phyloP scores from a whole-genome alignment of 2,329 filamentous ascomycete species.

The Pseudofabraea citricarpa region DNA sequence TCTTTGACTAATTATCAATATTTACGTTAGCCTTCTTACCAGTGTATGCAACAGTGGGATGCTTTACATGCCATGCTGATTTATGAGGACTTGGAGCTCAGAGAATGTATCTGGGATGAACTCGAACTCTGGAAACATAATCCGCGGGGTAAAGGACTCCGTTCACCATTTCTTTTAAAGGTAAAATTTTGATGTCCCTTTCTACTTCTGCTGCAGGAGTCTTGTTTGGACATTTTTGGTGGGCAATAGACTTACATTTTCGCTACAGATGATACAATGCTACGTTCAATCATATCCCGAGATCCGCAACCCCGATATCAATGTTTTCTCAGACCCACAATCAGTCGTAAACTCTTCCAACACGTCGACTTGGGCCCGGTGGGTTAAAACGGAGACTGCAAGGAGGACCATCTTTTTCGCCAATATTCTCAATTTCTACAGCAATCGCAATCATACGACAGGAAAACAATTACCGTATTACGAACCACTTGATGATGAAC shows the following conservation, averaged over 20 bases:
- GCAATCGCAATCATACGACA: slow-evolving; percentile 10
- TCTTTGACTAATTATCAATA: neutral
- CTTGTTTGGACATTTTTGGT: neutral
- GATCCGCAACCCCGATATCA: neutral
- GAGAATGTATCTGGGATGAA: slow-evolving; percentile 4
- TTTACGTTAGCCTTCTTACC: slow-evolving; percentile 2
- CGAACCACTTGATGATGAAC: slow-evolving; percentile 18
- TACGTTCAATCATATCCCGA: slow-evolving; percentile 4
- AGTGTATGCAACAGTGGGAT: slow-evolving; percentile 15
- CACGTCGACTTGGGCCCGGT: slow-evolving; percentile 1
- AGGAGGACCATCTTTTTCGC: slow-evolving; percentile 19
- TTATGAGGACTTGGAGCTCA: slow-evolving; percentile 17
- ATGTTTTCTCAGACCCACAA: neutral
- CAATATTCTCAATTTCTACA: slow-evolving; percentile 18
- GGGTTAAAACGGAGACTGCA: slow-evolving; percentile 12
- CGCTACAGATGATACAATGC: slow-evolving; percentile 10
- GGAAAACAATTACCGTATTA: slow-evolving; percentile 15
- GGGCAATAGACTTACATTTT: slow-evolving; percentile 2
- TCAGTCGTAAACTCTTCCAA: neutral
- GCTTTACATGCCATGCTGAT: slow-evolving; percentile 21
- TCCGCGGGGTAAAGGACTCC: slow-evolving; percentile 10
- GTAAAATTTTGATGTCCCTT: neutral
- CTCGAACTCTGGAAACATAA: slow-evolving; percentile 14
- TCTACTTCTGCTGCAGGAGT: neutral
- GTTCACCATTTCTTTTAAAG: slow-evolving; percentile 17